Base-by-base conservation (phyloP, 2,329 filamentous ascomycete species). In the Aspergillus tubingensis region DNA sequence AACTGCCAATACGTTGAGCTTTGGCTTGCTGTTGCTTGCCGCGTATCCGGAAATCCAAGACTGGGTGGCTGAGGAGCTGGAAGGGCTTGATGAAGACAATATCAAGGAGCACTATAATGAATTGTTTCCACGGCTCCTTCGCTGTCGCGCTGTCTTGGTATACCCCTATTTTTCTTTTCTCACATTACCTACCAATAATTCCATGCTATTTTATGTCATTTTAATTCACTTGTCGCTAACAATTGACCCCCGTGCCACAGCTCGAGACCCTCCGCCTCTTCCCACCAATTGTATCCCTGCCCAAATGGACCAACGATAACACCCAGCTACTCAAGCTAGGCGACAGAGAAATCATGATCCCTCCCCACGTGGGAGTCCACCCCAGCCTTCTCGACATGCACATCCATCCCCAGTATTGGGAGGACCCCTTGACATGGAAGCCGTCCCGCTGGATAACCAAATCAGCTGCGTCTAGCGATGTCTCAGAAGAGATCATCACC, bases 181-280 rank as follows among this genome's bases (percentile, higher is more conserved):
- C 7, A 8, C 2, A 25, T 2, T 13, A 11, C 30, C 11, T 2
- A 30, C 27, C 8, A 0, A 30, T 10, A 13, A 5, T 5, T 0
- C 11, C 5, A 5, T 36, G 11, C 11, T 13, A 3, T 5, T 36
- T 36, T 6, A 3, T 21, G 1, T 10, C 2, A 8, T 8, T 21
- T 11, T 5, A 17, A 3, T 6, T n/a, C 4, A 13, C 1, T 21
- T 6, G 1, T 19, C 17, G 5, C 25, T n/a, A 17, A 52, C 30
- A 3, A 8, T n/a, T 4, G 19, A 38, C 5, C 3, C 8, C 11
- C 11, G 7, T 21, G 1, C 50, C 8, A 23, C 17, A 60, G 58
- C 36, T 60, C 11, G 58, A 60, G 47, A 60, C 58, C 11, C 36
- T 60, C 25, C 58, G 58, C n/a, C 58, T 60, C 32, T 60, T 25